Conservation (phyloP, 1,284 basidiomycete genomes). For the Fistulinella staudtii region DNA sequence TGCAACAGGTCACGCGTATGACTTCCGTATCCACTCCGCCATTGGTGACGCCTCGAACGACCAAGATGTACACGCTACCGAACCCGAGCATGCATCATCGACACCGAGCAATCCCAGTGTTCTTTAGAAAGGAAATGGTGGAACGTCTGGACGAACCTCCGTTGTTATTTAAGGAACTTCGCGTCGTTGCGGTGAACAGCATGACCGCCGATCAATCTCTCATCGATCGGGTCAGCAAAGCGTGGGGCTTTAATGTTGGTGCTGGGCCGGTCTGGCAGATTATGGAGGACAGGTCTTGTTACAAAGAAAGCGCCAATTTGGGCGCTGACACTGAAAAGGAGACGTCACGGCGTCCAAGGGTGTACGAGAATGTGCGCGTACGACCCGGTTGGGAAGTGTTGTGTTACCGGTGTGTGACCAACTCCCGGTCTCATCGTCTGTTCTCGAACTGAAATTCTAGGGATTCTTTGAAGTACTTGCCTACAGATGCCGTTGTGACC, state of each 20-base stretch:
- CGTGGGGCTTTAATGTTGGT: conserved; percentile 69
- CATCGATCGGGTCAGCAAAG: conserved; percentile 45
- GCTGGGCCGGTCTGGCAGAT: conserved; percentile 71
- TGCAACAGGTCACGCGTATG: conserved; percentile 17
- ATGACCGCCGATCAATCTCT: conserved; percentile 32
- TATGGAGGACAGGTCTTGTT: conserved; percentile 71
- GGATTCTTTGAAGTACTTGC: conserved; percentile 54
- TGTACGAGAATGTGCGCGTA: conserved; percentile 45
- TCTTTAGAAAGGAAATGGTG: conserved; percentile 45
- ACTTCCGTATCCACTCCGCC: conserved; percentile 19
- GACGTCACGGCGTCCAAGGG: conserved; percentile 50
- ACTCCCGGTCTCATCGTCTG: conserved; percentile 2
- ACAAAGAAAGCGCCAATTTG: conserved; percentile 51
- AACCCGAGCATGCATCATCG: conserved; percentile 61
- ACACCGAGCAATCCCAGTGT: conserved; percentile 60
- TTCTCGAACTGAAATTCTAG: conserved; percentile 33
- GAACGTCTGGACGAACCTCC: conserved; percentile 54
- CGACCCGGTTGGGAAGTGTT: conserved; percentile 45
- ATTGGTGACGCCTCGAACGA: conserved; percentile 35
- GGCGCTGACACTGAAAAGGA: conserved; percentile 39
- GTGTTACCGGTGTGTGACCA: conserved; percentile 43
- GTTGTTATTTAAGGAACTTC: conserved; percentile 29
- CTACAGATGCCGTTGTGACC: conserved; percentile 43
- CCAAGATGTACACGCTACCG: conserved; percentile 51
- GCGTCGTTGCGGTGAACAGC: conserved; percentile 32